These are phyloP conservation scores for Fomitopsis palustris DNA, from an alignment of 1,284 basidiomycete species.

Conservation along the genomic window DNA sequence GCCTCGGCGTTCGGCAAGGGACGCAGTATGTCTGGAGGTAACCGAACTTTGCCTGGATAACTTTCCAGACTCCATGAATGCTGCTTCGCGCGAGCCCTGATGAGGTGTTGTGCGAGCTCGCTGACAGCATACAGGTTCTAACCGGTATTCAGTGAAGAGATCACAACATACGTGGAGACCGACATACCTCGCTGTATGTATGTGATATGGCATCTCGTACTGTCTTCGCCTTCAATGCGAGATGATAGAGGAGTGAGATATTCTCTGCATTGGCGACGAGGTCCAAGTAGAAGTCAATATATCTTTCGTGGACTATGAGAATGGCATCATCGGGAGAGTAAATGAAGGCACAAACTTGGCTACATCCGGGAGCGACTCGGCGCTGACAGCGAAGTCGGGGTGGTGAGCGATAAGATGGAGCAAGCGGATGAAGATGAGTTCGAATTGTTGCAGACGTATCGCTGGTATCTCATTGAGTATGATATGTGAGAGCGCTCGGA, in stretches of 20 bases:
- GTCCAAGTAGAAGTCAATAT: slow-evolving; percentile 88
- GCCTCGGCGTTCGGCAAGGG: slow-evolving; percentile 60
- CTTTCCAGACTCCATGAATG: slow-evolving; percentile 77
- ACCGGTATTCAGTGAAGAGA: background rate
- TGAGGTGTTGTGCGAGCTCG: slow-evolving; percentile 87
- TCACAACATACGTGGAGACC: background rate
- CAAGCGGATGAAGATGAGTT: slow-evolving; percentile 82
- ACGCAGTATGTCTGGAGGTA: slow-evolving; percentile 83
- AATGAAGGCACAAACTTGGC: slow-evolving; percentile 47
- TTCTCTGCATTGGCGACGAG: slow-evolving; percentile 75
- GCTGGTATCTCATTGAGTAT: slow-evolving; percentile 30
- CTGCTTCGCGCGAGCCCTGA: slow-evolving; percentile 64
- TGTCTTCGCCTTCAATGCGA: slow-evolving; percentile 84
- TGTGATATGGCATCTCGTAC: slow-evolving; percentile 75
- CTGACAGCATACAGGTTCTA: slow-evolving; percentile 88
- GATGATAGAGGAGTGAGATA: slow-evolving; percentile 77
- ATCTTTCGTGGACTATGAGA: slow-evolving; percentile 43
- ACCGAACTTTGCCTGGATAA: slow-evolving; percentile 77
- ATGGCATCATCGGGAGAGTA: background rate
- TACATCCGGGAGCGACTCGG: slow-evolving; percentile 67
- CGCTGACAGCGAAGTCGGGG: slow-evolving; percentile 75
- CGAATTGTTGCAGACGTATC: slow-evolving; percentile 66
- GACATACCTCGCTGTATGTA: slow-evolving; percentile 59
- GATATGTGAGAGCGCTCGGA: background rate
- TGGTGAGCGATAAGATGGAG: slow-evolving; percentile 91